Conservation (phyloP, 1,139 yeast genomes). For the Saccharomyces pastorianus region DNA sequence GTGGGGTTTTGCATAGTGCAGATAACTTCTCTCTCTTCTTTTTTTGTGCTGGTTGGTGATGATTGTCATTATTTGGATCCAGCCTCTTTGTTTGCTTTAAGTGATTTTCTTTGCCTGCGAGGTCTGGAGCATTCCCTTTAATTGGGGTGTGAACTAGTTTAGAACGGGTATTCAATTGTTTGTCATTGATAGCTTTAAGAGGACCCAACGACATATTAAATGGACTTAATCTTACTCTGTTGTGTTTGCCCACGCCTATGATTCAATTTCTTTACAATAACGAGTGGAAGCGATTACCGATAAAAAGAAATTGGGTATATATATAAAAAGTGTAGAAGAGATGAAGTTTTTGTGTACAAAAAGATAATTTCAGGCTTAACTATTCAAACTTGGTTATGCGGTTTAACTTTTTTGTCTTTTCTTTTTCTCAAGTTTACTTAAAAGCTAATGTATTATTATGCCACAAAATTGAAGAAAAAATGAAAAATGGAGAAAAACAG, state of each 20-base stretch:
- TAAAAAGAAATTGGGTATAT: background rate
- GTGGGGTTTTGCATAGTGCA: slow-evolving; percentile 86
- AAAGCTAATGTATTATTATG: background rate
- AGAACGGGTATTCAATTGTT: slow-evolving; percentile 27
- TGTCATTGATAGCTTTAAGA: slow-evolving; percentile 29
- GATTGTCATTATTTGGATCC: slow-evolving; percentile 15
- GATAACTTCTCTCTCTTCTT: slow-evolving; percentile 81
- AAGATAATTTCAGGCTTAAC: background rate
- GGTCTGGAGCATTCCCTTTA: slow-evolving; percentile 9
- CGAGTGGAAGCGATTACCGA: background rate
- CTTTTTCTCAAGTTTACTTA: background rate
- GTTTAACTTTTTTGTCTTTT: background rate
- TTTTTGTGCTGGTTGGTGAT: slow-evolving; percentile 30
- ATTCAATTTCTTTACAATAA: background rate
- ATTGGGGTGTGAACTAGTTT: slow-evolving; percentile 20
- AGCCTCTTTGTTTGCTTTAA: slow-evolving; percentile 4
- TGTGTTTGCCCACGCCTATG: background rate
- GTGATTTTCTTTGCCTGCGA: slow-evolving; percentile 12
- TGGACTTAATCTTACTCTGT: background rate
- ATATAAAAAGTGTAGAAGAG: background rate
- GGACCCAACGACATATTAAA: slow-evolving; percentile 26
- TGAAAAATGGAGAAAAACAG: background rate
- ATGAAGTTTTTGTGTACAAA: background rate
- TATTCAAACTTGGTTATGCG: background rate
- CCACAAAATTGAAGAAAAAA: background rate